Evolutionary conservation across 768 basidiomycete species (phyloP), one percentile per base, ranked within the genome.

Genomic region (Cubamyces lactineus): DNA sequence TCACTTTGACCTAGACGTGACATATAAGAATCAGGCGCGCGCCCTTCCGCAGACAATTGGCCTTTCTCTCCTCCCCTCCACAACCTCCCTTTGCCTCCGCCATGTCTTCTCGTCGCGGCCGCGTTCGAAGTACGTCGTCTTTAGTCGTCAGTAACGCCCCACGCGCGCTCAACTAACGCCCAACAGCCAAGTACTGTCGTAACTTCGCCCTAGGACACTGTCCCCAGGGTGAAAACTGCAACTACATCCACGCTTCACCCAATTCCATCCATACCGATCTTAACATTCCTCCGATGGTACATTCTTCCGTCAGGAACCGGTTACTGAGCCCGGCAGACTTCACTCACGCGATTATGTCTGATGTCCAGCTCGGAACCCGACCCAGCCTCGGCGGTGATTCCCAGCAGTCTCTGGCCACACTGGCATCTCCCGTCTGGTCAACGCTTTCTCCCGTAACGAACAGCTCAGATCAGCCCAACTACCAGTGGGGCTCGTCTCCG

Each of bases 221-320:
- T 67, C 70, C 74, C 19, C 76, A 74, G 61, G 79, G 76, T 61
- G 65, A 70, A 21, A 70, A 69, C 39, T 80, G 78, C 69, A 77
- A 68, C 39, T 80, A 77, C 69, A 39, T 78, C 38, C 77, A 80
- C 59, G 73, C 71, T 17, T 56, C 63, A 17, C 63, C 63, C 17
- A 59, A 49, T n/a, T 23, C 53, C 30, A 59, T 64, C 49, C 63
- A 64, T 17, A 49, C 11, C 34, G 42, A 50, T 59, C 40, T 34
- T 43, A 45, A 21, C 56, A 47, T 58, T 24, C 43, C 24, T 45
- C 17, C 59, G 26, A 28, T 41, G 40, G 43, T 61, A 45, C 60
- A 58, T 46, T 40, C 64, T n/a, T 52, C 26, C 54, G 41, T 56
- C 43, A 57, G 61, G 57, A 15, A 52, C 54, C 34, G 28, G 54